Evolutionary conservation across 306 rosid genomes (phyloP).

Genomic region (Vicia sativa): DNA sequence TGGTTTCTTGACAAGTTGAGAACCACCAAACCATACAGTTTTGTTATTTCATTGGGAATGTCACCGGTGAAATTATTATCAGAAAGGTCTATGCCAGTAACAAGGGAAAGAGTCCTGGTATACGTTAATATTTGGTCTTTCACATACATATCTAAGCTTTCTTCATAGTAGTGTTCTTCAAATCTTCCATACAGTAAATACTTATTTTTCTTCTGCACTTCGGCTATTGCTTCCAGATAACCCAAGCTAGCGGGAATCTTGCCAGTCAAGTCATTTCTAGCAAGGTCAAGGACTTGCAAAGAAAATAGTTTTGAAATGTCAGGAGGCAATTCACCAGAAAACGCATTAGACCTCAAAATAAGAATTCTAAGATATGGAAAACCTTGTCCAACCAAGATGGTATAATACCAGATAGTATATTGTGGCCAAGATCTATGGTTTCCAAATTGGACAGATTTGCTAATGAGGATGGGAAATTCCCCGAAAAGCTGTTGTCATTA

Average conservation of each 20-base stretch:
- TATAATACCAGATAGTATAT: neutral
- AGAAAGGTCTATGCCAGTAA: neutral
- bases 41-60: conserved; percentile 1
- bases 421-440: neutral
- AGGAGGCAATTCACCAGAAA: neutral
- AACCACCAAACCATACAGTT: neutral
- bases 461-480: neutral
- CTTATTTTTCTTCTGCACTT: neutral
- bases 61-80: neutral
- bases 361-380: neutral
- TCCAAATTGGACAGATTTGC: neutral
- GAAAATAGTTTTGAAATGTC: neutral
- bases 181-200: neutral
- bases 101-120: conserved; percentile 7
- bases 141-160: neutral
- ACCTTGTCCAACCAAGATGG: conserved; percentile 1
- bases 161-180: neutral
- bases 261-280: neutral
- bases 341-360: conserved; percentile 8
- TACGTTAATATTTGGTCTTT: neutral
- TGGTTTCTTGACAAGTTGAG: conserved; percentile 10
- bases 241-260: neutral
- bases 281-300: neutral
- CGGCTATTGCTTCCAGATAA: neutral
- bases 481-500: neutral